Evolutionary conservation across 2,329 filamentous ascomycete species (phyloP), one percentile per base, ranked within the genome.

Genomic region (Knoxdaviesia proteae): DNA sequence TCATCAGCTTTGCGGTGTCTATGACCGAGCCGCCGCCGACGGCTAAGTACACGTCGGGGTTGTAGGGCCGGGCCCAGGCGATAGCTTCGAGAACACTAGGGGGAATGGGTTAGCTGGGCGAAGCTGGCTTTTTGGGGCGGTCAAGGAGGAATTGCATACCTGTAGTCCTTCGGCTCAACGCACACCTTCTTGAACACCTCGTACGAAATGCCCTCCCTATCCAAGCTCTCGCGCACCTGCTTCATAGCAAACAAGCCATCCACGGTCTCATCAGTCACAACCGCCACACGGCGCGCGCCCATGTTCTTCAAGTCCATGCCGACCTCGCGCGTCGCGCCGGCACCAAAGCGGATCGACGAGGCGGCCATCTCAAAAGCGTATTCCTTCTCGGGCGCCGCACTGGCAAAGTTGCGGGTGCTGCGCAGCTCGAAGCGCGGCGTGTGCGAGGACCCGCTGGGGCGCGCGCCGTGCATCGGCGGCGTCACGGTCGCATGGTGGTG

Each of bases 301-400:
- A 98, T 70, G 56, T 98, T 96, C 61, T 77, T 80, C 51, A 96
- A 78, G 60, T 98, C 90, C 90, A 96, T 96, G 49, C 90, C 90
- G 20, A 98, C 86, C 60, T 98, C 90, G 59, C 84, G 84, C 30
- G 90, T 98, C 44, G 80, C 82, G 5, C 90, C 90, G 0, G 84
- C 84, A 0, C 90, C 90, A 53, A 96, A 98, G 8, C 90, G 77
- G 54, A 98, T 94, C 32, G 80, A 84, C 1, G 84, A 93, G 1
- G 90, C 86, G 0, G 90, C 90, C 88, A 98, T 93, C 59, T 98
- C 90, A 56, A 98, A 98, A 9, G 90, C 90, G 62, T 98, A 98
- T 58, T 98, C 90, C 58, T 92, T 94, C 54, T 86, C 69, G 6
- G 69, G 61, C 32, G 80, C 63, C 0, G 84, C 82, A 0, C 81